Conservation (phyloP, 2,329 filamentous ascomycete species). For the Diplodia corticola region DNA sequence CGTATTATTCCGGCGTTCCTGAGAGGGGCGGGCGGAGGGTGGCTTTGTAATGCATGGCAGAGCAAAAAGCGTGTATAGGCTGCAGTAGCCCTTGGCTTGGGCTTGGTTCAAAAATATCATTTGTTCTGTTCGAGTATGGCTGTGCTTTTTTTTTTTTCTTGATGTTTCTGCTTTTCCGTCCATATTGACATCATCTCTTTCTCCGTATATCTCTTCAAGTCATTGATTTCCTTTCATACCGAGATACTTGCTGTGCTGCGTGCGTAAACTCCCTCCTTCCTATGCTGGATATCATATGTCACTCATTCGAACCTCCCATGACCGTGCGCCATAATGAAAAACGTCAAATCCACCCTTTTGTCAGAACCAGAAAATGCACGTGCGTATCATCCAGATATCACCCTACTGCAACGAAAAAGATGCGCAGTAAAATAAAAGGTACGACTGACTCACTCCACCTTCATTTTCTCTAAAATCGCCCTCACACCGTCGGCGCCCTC, state of each 20-base stretch:
- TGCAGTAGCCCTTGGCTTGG: background rate
- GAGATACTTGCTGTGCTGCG: background rate
- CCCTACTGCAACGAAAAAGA: background rate
- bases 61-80: background rate
- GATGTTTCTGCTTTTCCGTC: background rate
- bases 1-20: background rate
- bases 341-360: background rate
- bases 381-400: background rate
- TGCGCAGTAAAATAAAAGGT: background rate
- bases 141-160: background rate
- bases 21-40: background rate
- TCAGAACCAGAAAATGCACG: background rate
- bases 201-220: background rate
- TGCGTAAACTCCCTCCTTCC: background rate
- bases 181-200: background rate
- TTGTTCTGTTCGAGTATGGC: background rate
- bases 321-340: background rate
- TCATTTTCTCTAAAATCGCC: constrained; percentile 44
- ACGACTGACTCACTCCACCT: constrained; percentile 10
- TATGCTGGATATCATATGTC: constrained; percentile 9
- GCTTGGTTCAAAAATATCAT: background rate
- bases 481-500: constrained; percentile 43
- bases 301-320: background rate
- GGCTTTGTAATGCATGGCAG: background rate
- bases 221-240: background rate